These are phyloP conservation scores for Talaromyces albobiverticillius DNA, from an alignment of 2,329 filamentous ascomycete genomes.

Conservation along the genomic window DNA sequence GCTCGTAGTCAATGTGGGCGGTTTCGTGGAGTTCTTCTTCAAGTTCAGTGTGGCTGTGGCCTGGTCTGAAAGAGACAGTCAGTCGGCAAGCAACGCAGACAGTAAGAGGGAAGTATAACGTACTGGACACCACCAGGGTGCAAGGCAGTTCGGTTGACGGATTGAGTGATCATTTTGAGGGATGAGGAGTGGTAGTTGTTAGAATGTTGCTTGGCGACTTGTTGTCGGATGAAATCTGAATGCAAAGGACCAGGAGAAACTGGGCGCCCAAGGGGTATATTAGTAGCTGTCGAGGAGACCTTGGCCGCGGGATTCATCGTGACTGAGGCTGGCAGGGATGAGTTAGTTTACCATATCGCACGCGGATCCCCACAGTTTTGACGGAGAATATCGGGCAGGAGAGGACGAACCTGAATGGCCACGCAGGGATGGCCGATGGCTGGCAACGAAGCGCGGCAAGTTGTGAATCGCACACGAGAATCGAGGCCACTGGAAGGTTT, in stretches of 20 bases:
- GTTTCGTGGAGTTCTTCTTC: slow-evolving; percentile 97
- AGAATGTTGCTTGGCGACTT: slow-evolving; percentile 56
- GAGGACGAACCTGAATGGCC: slow-evolving; percentile 18
- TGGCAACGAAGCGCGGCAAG: slow-evolving; percentile 16
- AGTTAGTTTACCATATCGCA: slow-evolving; percentile 23
- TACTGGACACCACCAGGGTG: slow-evolving; percentile 89
- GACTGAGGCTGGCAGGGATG: slow-evolving; percentile 23
- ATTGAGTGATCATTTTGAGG: slow-evolving; percentile 52
- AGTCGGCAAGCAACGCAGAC: not conserved
- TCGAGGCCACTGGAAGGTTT: not conserved
- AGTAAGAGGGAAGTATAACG: slow-evolving; percentile 40
- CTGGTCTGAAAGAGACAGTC: slow-evolving; percentile 59
- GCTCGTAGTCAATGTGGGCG: slow-evolving; percentile 98
- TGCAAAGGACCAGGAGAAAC: slow-evolving; percentile 47
- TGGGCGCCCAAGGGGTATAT: slow-evolving; percentile 44
- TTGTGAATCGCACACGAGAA: not conserved
- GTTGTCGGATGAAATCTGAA: slow-evolving; percentile 57
- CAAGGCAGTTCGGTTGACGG: slow-evolving; percentile 86
- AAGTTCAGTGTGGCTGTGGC: slow-evolving; percentile 88
- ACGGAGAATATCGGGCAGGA: slow-evolving; percentile 38
- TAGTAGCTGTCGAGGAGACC: slow-evolving; percentile 36
- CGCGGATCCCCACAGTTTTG: slow-evolving; percentile 37
- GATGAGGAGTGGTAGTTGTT: slow-evolving; percentile 60
- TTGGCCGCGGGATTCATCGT: slow-evolving; percentile 23
- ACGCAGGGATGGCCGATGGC: slow-evolving; percentile 1